Base-by-base conservation (phyloP, 306 rosid species). In the Amphicarpaea edgeworthii region DNA sequence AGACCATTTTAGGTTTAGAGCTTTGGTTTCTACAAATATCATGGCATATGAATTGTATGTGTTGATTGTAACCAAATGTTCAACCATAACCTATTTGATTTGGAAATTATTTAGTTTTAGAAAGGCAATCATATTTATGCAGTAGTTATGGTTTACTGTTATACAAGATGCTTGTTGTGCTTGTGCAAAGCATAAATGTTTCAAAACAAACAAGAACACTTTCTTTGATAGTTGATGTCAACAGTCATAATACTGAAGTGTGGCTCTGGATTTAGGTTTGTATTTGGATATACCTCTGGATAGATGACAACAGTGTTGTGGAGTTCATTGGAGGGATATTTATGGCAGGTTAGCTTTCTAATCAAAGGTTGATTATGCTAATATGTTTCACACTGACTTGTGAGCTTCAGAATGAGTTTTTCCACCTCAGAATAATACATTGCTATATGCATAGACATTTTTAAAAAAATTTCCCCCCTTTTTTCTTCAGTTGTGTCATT, bases 251-350 rank as follows among this genome's bases (percentile, higher is more conserved):
- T 64, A 50, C 76, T 41, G 17, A 66, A 76, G 50, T 76, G 47
- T 23, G 69, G 20, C 16, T 76, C 51, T 86, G 75, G 80, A 41
- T 80, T 77, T 88, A 95, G 99, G 80, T 86, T 80, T 86, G 92
- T 85, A 86, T 90, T 79, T 95, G 99, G 99, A 72, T 92, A 74
- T 92, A 92, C 88, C 87, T 95, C 30, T 90, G 97, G 92, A 68
- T 92, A 53, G 80, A 88, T 53, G 87, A 87, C 73, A 90, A 82
- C 81, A 82, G 84, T 20, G 79, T 38, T 43, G 93, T 85, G 72
- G 86, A 89, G 73, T 80, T 89, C 45, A 24, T 86, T 40, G 99
- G 99, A 79, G 87, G 89, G 85, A 81, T 89, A 78, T 90, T 92
- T 77, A 76, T 95, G 65, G 97, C 98, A 88, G 99, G 99, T 95